These are phyloP conservation scores for Jimgerdemannia flammicorona DNA, from an alignment of 192 early-diverging fungal species.

Conservation along the genomic window DNA sequence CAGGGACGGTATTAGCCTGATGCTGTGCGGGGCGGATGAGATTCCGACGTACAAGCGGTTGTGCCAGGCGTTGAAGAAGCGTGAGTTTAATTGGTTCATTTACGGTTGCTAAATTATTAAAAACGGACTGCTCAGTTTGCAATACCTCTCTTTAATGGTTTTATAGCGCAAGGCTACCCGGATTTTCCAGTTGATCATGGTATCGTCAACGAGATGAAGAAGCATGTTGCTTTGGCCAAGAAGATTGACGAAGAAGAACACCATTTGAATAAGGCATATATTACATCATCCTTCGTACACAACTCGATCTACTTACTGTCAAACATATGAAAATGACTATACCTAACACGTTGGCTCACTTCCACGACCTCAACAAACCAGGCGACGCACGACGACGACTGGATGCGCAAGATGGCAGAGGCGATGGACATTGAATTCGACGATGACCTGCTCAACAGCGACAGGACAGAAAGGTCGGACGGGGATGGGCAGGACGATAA, in stretches of 20 bases:
- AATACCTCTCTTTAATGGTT: not conserved
- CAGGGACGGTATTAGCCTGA: slow-evolving; percentile 75
- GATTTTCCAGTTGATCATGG: slow-evolving; percentile 83
- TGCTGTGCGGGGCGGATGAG: slow-evolving; percentile 86
- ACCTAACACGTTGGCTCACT: too few species aligned
- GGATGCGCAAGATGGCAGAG: slow-evolving; percentile 76
- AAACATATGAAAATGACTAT: not conserved
- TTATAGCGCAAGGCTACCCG: slow-evolving; percentile 44
- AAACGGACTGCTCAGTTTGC: not conserved
- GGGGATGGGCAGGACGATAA: slow-evolving; percentile 26
- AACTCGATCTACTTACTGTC: not conserved
- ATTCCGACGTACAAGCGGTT: slow-evolving; percentile 77
- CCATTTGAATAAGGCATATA: slow-evolving; percentile 58
- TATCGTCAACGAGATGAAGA: slow-evolving; percentile 65
- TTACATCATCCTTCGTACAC: not conserved
- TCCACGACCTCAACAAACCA: not conserved
- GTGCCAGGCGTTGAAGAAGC: slow-evolving; percentile 75
- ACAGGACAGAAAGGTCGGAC: slow-evolving; percentile 36
- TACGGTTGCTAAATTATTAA: not conserved
- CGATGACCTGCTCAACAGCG: slow-evolving; percentile 44
- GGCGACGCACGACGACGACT: slow-evolving; percentile 55
- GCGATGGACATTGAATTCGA: slow-evolving; percentile 80
- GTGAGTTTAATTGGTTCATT: slow-evolving; percentile 22
- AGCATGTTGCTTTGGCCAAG: slow-evolving; percentile 74
- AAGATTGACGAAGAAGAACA: slow-evolving; percentile 83